These are phyloP conservation scores for Ceratocystis papillata DNA, from an alignment of 2,329 filamentous ascomycete genomes.

Conservation along the genomic window DNA sequence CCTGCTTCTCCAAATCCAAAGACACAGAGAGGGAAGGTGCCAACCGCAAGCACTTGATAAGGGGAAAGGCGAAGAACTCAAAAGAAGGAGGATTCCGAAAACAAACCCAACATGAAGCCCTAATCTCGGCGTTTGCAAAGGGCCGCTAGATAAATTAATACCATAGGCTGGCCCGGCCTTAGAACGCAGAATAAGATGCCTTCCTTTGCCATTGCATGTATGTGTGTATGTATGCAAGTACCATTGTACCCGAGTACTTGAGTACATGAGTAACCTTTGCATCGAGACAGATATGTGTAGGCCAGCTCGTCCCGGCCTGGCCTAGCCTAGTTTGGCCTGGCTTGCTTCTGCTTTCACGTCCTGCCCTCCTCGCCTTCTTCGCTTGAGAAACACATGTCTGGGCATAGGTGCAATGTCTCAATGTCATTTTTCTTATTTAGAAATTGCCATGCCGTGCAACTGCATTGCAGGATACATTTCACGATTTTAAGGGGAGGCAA, in stretches of 20 bases:
- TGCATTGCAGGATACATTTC: constrained; percentile 4
- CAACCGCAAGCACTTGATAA: not conserved
- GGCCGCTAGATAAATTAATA: not conserved
- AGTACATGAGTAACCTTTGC: not conserved
- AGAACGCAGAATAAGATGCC: not conserved
- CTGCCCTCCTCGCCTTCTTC: not conserved
- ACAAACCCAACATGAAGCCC: not conserved
- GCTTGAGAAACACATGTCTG: not conserved
- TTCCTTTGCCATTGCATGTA: not conserved
- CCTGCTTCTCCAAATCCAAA: not conserved
- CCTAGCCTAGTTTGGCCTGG: no score
- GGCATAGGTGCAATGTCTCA: not conserved
- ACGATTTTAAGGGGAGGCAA: constrained; percentile 1
- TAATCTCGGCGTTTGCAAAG: constrained; percentile 2
- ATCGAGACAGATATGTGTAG: no score
- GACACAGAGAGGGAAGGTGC: not conserved
- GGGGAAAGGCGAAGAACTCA: not conserved
- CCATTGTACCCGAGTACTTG: not conserved
- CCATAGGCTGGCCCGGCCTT: not conserved
- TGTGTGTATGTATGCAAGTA: not conserved
- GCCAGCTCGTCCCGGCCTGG: no score
- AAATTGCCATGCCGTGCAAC: constrained; percentile 6
- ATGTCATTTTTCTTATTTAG: constrained; percentile 6
- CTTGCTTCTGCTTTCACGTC: not conserved
- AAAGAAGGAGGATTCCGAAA: not conserved